Percentiles rank a stretch among this genome's conserved stretches.
Evolutionary conservation across 140 eudicot species (phyloP).

Genomic region (Bidens hawaiensis): DNA sequence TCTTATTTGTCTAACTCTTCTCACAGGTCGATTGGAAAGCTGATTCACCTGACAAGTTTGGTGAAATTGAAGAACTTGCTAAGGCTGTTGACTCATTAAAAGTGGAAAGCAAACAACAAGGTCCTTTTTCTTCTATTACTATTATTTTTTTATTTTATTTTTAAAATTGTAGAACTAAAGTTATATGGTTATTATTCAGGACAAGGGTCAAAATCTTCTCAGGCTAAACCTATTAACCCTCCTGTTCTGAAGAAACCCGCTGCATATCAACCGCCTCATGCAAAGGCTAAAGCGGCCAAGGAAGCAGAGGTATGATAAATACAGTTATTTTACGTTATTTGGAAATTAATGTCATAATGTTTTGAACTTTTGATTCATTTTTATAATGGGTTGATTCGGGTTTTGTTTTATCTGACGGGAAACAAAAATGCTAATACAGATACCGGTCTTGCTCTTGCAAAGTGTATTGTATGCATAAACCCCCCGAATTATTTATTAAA

Average conservation of each 20-base stretch:
- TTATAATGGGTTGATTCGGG: background rate
- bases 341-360: background rate
- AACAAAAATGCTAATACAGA: background rate
- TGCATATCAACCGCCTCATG: constrained; percentile 96
- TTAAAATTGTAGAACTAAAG: constrained; percentile 12
- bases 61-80: constrained; percentile 61
- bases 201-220: constrained; percentile 63
- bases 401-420: background rate
- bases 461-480: background rate
- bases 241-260: constrained; percentile 82
- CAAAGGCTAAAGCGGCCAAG: constrained; percentile 77
- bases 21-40: constrained; percentile 94
- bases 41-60: constrained; percentile 78
- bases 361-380: background rate
- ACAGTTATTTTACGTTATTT: background rate
- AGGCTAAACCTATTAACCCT: constrained; percentile 51
- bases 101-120: constrained; percentile 49
- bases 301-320: constrained; percentile 71
- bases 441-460: no score
- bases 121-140: no score
- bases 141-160: constrained; percentile 8
- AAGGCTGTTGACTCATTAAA: constrained; percentile 67
- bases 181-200: constrained; percentile 27
- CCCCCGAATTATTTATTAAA: background rate
- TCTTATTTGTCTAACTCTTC: constrained; percentile 7